Base-by-base conservation (phyloP, 768 basidiomycete genomes). In the Rhodotorula kratochvilovae region DNA sequence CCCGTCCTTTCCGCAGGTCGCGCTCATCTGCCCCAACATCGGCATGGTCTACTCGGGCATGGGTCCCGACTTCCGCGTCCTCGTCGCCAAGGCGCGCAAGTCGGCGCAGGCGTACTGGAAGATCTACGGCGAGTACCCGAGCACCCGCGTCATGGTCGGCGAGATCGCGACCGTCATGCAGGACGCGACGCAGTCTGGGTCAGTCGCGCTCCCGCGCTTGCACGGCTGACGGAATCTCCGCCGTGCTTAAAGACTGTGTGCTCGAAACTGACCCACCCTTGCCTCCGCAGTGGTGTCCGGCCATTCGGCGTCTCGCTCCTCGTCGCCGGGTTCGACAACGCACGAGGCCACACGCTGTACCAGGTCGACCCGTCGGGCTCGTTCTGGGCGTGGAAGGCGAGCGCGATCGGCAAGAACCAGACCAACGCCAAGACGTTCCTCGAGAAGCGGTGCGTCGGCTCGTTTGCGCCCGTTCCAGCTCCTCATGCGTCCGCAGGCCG, bases 371-470 rank as follows among this genome's bases (percentile, higher is more conserved):
- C 96, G 51, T 96, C 93, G 48, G 96, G 96, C 65, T 92, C 92
- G 43, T 99, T 91, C 83, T 99, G 96, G 96, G 95, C 96, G 42
- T 99, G 96, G 96, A 99, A 99, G 80, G 96, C 96, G 15, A 95
- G 92, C 79, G 96, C 96, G 19, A 99, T 98, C 77, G 96, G 96
- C 51, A 99, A 99, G 84, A 98, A 98, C 82, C 97, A 98, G 92
- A 88, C 93, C 57, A 99, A 99, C 78, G 96, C 94, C 46, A 99
- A 99, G 83, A 99, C 96, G 15, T 99, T 99, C 82, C 82, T 99
- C 76, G 96, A 99, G 82, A 99, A 99, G 82, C 88, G 96, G 92
- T 93, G 76, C 78, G 87, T 82, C 58, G 10, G 16, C 39, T 39
- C 39, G 39, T 13, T n/a, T 39, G 39, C 8, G 27, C 78, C 78